Evolutionary conservation across 495 filamentous ascomycete genomes (phyloP).

Genomic region (Talaromyces wortmannii): DNA sequence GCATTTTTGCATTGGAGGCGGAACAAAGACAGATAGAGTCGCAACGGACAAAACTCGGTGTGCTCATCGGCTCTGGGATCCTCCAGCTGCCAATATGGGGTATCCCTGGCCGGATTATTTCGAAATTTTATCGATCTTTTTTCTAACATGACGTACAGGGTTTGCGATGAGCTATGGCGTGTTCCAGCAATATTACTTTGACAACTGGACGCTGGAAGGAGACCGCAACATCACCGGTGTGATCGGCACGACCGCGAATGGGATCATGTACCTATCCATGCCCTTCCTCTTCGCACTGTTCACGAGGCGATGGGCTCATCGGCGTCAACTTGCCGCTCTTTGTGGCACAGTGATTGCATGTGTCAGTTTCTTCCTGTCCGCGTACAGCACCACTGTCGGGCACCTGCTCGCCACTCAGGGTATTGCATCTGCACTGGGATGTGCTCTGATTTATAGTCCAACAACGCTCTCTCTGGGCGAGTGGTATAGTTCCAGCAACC

Average conservation of each 20-base stretch:
- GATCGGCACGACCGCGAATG: conserved; percentile 38
- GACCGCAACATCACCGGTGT: conserved; percentile 21
- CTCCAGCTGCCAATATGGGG: too few relatives aligned
- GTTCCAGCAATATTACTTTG: conserved; percentile 39
- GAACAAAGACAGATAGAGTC: too few relatives aligned
- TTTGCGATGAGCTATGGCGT: conserved; percentile 46
- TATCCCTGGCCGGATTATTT: too few relatives aligned
- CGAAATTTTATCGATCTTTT: too few relatives aligned
- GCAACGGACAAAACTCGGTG: too few relatives aligned
- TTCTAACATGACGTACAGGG: conserved; percentile 14
- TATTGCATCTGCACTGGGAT: conserved; percentile 36
- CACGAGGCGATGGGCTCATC: conserved; percentile 25
- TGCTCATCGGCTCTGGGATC: too few relatives aligned
- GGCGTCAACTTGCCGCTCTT: conserved; percentile 23
- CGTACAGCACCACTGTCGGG: conserved; percentile 33
- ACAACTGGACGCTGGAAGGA: conserved; percentile 30
- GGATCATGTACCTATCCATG: conserved; percentile 46
- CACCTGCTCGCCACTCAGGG: conserved; percentile 44
- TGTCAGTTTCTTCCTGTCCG: conserved; percentile 34
- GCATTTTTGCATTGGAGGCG: too few relatives aligned
- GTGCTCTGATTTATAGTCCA: conserved; percentile 34
- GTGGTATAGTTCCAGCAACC: conserved; percentile 31
- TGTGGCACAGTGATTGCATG: conserved; percentile 27
- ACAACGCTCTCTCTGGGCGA: conserved; percentile 33
- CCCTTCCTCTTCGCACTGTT: conserved; percentile 39